Evolutionary conservation across 2,329 filamentous ascomycete genomes (phyloP), one percentile per base, ranked within the genome.

Genomic region (Akanthomyces muscarius): DNA sequence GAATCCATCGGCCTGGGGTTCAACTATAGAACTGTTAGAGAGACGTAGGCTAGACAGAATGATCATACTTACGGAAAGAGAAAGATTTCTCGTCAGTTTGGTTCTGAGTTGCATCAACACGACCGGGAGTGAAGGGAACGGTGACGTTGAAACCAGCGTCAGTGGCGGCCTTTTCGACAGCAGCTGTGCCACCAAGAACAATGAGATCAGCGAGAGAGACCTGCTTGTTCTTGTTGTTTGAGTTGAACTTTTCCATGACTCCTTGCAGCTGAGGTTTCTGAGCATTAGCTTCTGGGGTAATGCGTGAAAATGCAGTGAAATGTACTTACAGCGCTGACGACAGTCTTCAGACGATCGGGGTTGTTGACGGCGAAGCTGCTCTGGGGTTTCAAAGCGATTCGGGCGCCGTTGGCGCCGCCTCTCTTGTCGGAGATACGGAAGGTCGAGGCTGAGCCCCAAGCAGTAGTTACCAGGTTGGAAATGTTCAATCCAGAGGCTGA

Each of bases 341-440:
- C 85, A 72, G 87, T 78, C 61, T 77, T 76, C 44, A 92, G 78
- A 75, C 89, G 84, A 1, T 80, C 69, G 25, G 89, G 89, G 79
- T 91, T 89, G 83, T 93, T 93, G 71, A 86, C 83, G 70, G 85
- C 76, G 89, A 90, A 93, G 74, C 84, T 78, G 68, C 86, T 86
- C 77, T 90, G 87, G 23, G 90, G 90, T 65, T 82, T 79, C 10
- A 93, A 87, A 41, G 88, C 87, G 70, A 93, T 90, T 68, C 90
- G 89, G 10, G 85, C 90, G 69, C 90, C 90, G 70, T 93, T 93
- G 77, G 90, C 90, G 71, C 90, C 90, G 68, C 90, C 90, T 68
- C 90, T 89, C 85, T 92, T 92, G 80, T 93, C 90, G 68, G 86
- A 84, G 68, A 86, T 83, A 65, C 89, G 88, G 86, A 88, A 91